Conservation (phyloP, 2,329 filamentous ascomycete species). For the Elsinoe perseae region DNA sequence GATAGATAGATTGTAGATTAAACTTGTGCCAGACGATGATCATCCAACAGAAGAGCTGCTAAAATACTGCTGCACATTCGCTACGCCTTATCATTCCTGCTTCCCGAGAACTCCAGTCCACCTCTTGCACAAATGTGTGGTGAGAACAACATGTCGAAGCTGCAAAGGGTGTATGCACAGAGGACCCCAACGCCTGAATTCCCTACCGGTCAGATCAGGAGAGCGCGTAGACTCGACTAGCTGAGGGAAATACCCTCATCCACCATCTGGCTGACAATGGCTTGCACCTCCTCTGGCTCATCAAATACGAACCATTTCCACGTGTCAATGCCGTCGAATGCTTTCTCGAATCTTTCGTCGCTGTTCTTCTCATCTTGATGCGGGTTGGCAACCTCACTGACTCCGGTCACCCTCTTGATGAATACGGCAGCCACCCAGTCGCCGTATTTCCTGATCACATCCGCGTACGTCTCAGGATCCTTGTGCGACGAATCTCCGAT, state of each 20-base stretch:
- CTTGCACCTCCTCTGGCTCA: conserved; percentile 56
- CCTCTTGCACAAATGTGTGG: not conserved
- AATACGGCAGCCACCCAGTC: conserved; percentile 77
- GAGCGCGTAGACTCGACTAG: no score
- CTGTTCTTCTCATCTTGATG: conserved; percentile 61
- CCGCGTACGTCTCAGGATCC: conserved; percentile 83
- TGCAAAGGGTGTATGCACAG: not conserved
- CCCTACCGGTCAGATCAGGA: not conserved
- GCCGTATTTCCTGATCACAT: conserved; percentile 60
- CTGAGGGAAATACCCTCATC: conserved; percentile 23
- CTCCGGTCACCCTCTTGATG: conserved; percentile 72
- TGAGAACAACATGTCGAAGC: not conserved
- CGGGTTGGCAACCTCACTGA: conserved; percentile 54
- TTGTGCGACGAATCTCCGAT: conserved; percentile 88
- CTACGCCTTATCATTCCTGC: not conserved
- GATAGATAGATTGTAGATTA: conserved; percentile 13
- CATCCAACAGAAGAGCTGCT: not conserved
- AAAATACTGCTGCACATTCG: not conserved
- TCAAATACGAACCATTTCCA: conserved; percentile 76
- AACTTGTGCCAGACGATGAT: not conserved
- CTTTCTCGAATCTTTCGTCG: conserved; percentile 69
- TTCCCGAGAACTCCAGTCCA: not conserved
- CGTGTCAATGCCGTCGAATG: conserved; percentile 67
- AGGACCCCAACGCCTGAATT: not conserved
- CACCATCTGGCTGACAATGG: conserved; percentile 29